Evolutionary conservation across 805 yeast species (phyloP), one percentile per base, ranked within the genome.

Genomic region (Saccharomycopsis fodiens): DNA sequence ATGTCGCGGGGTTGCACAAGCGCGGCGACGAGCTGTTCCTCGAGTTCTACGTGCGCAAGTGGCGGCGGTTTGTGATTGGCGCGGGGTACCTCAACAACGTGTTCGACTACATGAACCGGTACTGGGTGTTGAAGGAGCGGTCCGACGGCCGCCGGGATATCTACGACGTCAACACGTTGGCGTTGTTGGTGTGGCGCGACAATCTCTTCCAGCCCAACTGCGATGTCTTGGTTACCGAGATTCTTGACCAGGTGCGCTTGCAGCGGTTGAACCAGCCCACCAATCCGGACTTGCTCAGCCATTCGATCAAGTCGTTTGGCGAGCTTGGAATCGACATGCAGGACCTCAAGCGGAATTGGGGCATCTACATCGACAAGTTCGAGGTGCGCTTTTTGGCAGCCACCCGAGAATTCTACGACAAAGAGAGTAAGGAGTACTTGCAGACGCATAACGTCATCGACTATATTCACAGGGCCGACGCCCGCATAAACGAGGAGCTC

Each of bases 111-210:
- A 79, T 93, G 76, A 93, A 93, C 64, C 76, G 97, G 51, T 93
- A 91, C 65, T 93, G 98, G 98, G 96, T 94, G 37, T 85, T 84
- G 55, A 89, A 94, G 59, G 97, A 91, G 64, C 75, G 97, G 58
- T 83, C 87, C 36, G 97, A 91, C 60, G 97, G 97, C 15, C 78
- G 86, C 57, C 74, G 88, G 52, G 88, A 86, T 57, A 80, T 93
- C 39, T 87, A 79, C 62, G 98, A 93, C 63, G 94, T 94, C 19
- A 82, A 88, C 60, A 87, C 96, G 3, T 69, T 93, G 52, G 84
- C 96, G 42, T 68, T 91, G 43, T 72, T 88, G 54, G 81, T 85
- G 41, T 93, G 99, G 99, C 82, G 84, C 58, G 78, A 79, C 48
- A 76, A 78, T 48, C 74, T 93, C 76, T 91, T 93, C 62, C 73